Evolutionary conservation across 31 red algal genomes (phyloP).

Genomic region (Porphyra umbilicalis): DNA sequence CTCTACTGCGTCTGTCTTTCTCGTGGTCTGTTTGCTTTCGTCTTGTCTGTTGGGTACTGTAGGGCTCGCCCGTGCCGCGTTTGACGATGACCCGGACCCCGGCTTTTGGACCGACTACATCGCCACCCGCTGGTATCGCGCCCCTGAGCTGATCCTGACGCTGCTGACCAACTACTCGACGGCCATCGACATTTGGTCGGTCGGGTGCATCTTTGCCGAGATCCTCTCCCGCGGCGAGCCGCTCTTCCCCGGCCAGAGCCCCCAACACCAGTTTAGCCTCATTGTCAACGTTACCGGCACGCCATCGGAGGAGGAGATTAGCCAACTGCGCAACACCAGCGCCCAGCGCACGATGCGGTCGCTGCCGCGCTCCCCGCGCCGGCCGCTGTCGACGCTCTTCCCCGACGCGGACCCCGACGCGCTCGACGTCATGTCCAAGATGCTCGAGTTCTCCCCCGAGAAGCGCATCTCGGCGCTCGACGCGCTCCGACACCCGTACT

Average conservation of each 20-base stretch:
- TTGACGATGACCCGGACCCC: constrained; percentile 32
- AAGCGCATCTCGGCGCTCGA: constrained; percentile 38
- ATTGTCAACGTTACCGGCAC: constrained; percentile 69
- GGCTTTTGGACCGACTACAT: constrained; percentile 80
- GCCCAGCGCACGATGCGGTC: constrained; percentile 41
- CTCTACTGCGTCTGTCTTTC: neutral
- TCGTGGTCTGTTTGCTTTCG: constrained; percentile 6
- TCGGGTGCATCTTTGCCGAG: constrained; percentile 80
- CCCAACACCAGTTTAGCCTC: constrained; percentile 66
- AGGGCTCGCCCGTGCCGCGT: constrained; percentile 5
- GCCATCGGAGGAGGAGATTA: constrained; percentile 39
- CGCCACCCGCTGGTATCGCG: constrained; percentile 81
- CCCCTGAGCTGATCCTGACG: constrained; percentile 80
- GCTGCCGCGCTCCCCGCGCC: constrained; percentile 31
- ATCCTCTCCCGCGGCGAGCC: constrained; percentile 48
- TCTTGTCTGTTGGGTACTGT: neutral
- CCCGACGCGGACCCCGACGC: constrained; percentile 46
- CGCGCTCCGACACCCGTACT: constrained; percentile 45
- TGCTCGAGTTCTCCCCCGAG: constrained; percentile 49
- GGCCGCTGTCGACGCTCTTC: constrained; percentile 44
- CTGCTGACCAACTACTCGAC: constrained; percentile 56
- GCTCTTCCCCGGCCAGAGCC: constrained; percentile 68
- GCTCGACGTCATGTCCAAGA: constrained; percentile 36
- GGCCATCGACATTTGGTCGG: constrained; percentile 74
- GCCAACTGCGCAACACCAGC: constrained; percentile 54